Conservation (phyloP, 495 filamentous ascomycete genomes). For the Aspergillus indologenus region DNA sequence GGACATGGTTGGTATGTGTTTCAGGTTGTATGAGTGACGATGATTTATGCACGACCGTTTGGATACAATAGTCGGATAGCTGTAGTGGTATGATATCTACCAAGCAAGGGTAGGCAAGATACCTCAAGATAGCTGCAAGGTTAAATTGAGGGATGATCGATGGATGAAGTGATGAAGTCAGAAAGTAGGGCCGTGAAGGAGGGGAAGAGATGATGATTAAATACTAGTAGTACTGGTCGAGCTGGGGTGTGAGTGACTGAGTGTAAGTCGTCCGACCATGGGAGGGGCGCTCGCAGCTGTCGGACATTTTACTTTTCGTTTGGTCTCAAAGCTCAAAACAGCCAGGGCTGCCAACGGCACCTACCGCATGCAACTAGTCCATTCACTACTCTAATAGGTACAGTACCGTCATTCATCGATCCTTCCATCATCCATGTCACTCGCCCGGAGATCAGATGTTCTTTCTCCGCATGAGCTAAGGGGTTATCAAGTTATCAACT, state of each 20-base stretch:
- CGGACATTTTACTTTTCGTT: not conserved
- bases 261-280: not conserved
- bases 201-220: not conserved
- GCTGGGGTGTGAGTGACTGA: too few species aligned
- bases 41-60: not conserved
- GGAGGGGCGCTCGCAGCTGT: not conserved
- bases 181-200: not conserved
- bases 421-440: not conserved
- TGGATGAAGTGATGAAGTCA: not conserved
- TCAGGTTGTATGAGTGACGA: not conserved
- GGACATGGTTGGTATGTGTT: slow-evolving; percentile 30
- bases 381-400: too few species aligned
- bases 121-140: not conserved
- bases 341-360: too few species aligned
- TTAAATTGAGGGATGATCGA: not conserved
- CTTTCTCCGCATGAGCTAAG: not conserved
- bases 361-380: too few species aligned
- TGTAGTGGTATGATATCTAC: not conserved
- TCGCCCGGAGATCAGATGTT: not conserved
- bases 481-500: too few species aligned
- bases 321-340: not conserved
- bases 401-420: not conserved
- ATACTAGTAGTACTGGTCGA: too few species aligned
- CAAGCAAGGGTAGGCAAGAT: not conserved
- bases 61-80: not conserved